These are phyloP conservation scores for Fraxinus velutina DNA, from an alignment of 305 asterid genomes.

Conservation along the genomic window DNA sequence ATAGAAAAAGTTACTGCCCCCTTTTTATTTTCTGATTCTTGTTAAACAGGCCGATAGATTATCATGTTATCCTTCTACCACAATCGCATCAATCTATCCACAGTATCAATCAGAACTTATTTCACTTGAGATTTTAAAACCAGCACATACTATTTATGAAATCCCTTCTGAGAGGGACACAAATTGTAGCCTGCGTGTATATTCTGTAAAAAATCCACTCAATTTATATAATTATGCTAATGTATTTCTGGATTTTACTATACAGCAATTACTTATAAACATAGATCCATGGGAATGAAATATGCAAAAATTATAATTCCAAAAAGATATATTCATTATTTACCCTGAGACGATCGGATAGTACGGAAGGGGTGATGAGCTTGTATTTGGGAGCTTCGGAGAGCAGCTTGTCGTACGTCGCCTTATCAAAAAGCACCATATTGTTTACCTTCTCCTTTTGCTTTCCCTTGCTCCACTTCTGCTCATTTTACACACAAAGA, in stretches of 20 bases:
- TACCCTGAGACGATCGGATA: slow-evolving; percentile 60
- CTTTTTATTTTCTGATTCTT: not conserved
- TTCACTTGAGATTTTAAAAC: not conserved
- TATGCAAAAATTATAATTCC: not conserved
- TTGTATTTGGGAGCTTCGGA: slow-evolving; percentile 58
- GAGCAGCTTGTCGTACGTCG: slow-evolving; percentile 50
- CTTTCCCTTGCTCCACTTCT: slow-evolving; percentile 72
- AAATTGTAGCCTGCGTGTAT: not conserved
- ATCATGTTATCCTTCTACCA: not conserved
- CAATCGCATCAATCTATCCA: not conserved
- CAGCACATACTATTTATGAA: not conserved
- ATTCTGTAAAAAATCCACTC: not conserved
- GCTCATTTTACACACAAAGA: slow-evolving; percentile 1
- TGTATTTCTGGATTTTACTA: not conserved
- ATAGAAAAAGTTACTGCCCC: not conserved
- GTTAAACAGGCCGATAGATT: not conserved
- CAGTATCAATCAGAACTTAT: not conserved
- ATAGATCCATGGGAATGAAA: not conserved
- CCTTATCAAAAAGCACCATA: slow-evolving; percentile 54
- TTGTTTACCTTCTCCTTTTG: slow-evolving; percentile 66
- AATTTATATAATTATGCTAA: not conserved
- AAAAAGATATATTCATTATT: not conserved
- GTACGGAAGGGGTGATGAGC: slow-evolving; percentile 59
- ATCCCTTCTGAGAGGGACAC: not conserved
- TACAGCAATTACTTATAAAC: not conserved